Base-by-base conservation (phyloP, 805 yeast genomes). In the Suhomyces canberraensis region DNA sequence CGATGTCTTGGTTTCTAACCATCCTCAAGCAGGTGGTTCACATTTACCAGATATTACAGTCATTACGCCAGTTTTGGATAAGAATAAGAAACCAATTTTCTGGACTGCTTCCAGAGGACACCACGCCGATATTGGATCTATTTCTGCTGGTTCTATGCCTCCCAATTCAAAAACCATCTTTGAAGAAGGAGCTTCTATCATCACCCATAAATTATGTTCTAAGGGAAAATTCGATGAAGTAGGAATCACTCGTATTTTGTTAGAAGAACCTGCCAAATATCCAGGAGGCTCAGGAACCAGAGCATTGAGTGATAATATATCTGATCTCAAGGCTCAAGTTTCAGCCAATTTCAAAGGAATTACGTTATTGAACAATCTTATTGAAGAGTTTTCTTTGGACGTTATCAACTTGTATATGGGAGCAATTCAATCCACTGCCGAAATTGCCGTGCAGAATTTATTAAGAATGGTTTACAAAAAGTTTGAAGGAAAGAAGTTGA, bases 21-120 rank as follows among this genome's bases (percentile, higher is more conserved):
- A 67, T 44, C 73, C 73, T 2, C 48, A 39, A 35, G 71, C 73
- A 6, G 67, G 74, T 29, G 69, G 75, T 16, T 50, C 69, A 26
- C 67, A 70, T 57, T 52, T 70, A 47, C 63, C 72, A 5, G 67
- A 66, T 62, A 88, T 90, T 45, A 90, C 97, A 0, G 95, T 90
- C 9, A 81, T 91, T 30, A 85, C 96, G 0, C 98, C 98, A 0
- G 89, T 90, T 1, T 84, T 87, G 53, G 69, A 69, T 19, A 41
- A 48, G 15, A 42, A 51, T 17, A 69, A 64, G 16, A 74, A 68
- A 5, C 72, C 87, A 24, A 76, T 88, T 18, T 90, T 90, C 57
- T 90, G 87, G 70, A 89, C 87, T 11, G 98, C 97, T 0, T 82
- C 95, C 0, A 72, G 98, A 46, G 97, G 96, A 2, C 98, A 90